Percentiles rank a stretch among this genome's conserved stretches.
phyloP scores from a whole-genome alignment of 1,284 basidiomycete genomes.

The Irpex sp. region DNA sequence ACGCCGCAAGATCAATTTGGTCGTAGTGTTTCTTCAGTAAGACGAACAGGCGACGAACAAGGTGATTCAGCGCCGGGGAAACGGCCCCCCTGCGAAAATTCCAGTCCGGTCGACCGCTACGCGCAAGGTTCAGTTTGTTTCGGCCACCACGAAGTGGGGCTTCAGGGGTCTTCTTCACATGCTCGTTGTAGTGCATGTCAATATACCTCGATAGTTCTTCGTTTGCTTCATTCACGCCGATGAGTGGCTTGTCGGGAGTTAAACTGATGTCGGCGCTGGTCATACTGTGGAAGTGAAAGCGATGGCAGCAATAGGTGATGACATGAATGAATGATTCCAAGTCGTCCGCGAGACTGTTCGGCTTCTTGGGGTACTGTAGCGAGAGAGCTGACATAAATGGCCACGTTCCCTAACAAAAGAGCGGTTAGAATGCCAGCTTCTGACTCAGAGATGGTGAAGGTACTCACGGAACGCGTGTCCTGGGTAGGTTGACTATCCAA shows the following conservation, averaged over 20 bases:
- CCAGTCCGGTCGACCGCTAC: not conserved
- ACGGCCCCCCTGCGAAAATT: not conserved
- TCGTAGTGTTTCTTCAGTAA: not conserved
- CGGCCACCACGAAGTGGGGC: not conserved
- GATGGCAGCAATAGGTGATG: not conserved
- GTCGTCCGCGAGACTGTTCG: slow-evolving; percentile 4
- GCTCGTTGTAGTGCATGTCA: not conserved
- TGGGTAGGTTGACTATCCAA: not conserved
- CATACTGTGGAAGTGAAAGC: not conserved
- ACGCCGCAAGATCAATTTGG: not conserved
- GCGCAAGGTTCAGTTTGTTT: not conserved
- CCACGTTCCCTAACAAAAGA: slow-evolving; percentile 5
- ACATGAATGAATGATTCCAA: slow-evolving; percentile 3
- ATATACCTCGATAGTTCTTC: not conserved
- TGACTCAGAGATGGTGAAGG: not conserved
- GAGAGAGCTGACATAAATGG: slow-evolving; percentile 1
- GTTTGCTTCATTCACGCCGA: not conserved
- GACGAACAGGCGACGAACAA: not conserved
- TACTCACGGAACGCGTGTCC: not conserved
- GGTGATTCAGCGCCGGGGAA: not conserved
- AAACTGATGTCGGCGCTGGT: not conserved
- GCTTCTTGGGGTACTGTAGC: slow-evolving; percentile 1
- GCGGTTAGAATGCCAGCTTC: not conserved
- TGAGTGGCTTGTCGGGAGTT: not conserved
- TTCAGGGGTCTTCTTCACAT: not conserved